Base-by-base conservation (phyloP, 1,139 yeast species). In the Kodamaea alishanica region DNA sequence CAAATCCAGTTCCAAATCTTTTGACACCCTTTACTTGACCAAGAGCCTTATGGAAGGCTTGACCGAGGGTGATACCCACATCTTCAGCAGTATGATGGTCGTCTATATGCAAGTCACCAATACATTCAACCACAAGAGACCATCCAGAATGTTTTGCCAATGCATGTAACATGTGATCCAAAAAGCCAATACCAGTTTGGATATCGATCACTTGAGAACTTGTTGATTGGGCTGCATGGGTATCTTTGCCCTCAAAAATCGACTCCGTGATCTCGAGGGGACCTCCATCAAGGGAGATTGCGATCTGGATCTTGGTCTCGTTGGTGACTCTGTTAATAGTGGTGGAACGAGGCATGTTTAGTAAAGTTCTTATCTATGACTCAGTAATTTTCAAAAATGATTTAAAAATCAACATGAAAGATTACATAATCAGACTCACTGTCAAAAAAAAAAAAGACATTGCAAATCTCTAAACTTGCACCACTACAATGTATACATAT, bases 61-160 rank as follows among this genome's bases (percentile, higher is more conserved):
- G 70, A 3, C 98, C 98, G 27, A 92, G 70, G 1, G 96, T 88
- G 49, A 92, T 87, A 30, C 92, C 97, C 46, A 89, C 88, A 64
- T 92, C 98, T 63, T 92, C 98, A 5, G 96, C 85, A 1, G 96
- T 82, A 61, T 92, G 98, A 61, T 92, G 98, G 64, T 92, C 98
- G 60, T 92, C 98, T 39, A 92, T 90, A 61, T 89, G 95, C 55
- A 89, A 70, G 59, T 92, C 98, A 29, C 98, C 98, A 45, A 84
- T 75, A 63, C 97, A 90, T 56, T 86, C 95, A 24, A 92, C 76
- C 26, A 86, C 70, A 45, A 92, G 62, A 15, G 96, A 87, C 98
- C 98, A 92, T 9, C 98, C 98, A 1, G 94, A 73, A 63, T 92
- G 98, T 58, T 92, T 92, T 32, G 97, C 97, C 51, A 92, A 72